These are phyloP conservation scores for Hymenochaete sp. DNA, from an alignment of 1,284 basidiomycete genomes.

Conservation along the genomic window DNA sequence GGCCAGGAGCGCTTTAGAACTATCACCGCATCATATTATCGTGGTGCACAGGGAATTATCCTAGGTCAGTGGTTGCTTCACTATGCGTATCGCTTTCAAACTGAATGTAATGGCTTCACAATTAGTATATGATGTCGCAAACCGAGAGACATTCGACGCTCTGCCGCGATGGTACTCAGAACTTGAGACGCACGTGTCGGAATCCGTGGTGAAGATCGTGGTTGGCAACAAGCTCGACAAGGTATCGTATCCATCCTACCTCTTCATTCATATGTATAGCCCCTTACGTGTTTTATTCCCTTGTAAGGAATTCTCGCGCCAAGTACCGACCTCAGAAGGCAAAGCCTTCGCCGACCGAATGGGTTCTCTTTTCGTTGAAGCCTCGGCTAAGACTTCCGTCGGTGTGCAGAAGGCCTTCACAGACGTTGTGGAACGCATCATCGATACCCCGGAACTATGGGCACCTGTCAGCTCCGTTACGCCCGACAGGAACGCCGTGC, in stretches of 20 bases:
- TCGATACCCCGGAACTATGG: slow-evolving; percentile 67
- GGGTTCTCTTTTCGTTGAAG: slow-evolving; percentile 81
- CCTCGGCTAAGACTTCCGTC: slow-evolving; percentile 79
- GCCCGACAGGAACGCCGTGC: slow-evolving; percentile 9
- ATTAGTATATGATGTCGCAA: slow-evolving; percentile 89
- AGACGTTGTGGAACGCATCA: slow-evolving; percentile 66
- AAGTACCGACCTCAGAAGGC: slow-evolving; percentile 78
- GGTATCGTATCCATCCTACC: slow-evolving; percentile 31
- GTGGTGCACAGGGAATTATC: slow-evolving; percentile 91
- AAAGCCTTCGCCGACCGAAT: slow-evolving; percentile 74
- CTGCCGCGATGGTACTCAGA: slow-evolving; percentile 91
- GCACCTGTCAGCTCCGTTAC: slow-evolving; percentile 25
- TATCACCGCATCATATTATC: slow-evolving; percentile 86
- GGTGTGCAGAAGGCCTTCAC: slow-evolving; percentile 77
- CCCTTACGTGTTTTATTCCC: background rate
- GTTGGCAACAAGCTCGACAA: slow-evolving; percentile 97
- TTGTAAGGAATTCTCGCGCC: slow-evolving; percentile 75
- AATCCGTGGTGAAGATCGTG: slow-evolving; percentile 88
- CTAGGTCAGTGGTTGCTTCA: slow-evolving; percentile 47
- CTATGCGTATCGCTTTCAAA: background rate
- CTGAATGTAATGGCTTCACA: background rate
- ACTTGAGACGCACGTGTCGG: slow-evolving; percentile 86
- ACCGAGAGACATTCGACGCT: slow-evolving; percentile 85
- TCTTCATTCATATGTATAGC: background rate
- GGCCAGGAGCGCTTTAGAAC: slow-evolving; percentile 89